These are phyloP conservation scores for Cladophialophora yegresii DNA, from an alignment of 2,329 filamentous ascomycete genomes.

Conservation along the genomic window DNA sequence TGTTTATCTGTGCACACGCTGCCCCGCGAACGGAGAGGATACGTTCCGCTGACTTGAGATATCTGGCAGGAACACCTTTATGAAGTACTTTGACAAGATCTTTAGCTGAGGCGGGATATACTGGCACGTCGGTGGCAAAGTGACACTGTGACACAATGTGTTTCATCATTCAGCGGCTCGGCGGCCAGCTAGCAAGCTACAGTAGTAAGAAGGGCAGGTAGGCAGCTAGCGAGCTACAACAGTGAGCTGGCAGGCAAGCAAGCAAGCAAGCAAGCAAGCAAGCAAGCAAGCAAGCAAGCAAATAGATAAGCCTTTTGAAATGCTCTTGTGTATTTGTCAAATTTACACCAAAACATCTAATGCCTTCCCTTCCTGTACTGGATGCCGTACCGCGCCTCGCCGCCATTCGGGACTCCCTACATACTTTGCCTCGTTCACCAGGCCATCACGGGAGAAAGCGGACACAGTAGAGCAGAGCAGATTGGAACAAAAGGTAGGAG, in stretches of 20 bases:
- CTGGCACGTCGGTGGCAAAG: no score
- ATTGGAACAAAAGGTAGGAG: no score
- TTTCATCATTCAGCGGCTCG: background rate
- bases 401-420: no score
- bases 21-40: no score
- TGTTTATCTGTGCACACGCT: background rate
- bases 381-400: background rate
- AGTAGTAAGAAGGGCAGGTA: no score
- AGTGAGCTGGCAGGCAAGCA: background rate
- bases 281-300: background rate
- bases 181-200: no score
- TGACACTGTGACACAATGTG: background rate
- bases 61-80: constrained; percentile 29
- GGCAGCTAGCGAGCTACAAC: background rate
- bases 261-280: background rate
- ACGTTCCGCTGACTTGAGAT: background rate
- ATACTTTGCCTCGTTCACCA: no score
- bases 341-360: background rate
- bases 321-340: background rate
- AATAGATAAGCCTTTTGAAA: background rate
- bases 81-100: constrained; percentile 47
- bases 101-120: constrained; percentile 41
- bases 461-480: no score
- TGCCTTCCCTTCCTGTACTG: background rate
- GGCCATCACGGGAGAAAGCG: no score